Conservation (phyloP, 148 eudicot genomes). For the Silene latifolia region DNA sequence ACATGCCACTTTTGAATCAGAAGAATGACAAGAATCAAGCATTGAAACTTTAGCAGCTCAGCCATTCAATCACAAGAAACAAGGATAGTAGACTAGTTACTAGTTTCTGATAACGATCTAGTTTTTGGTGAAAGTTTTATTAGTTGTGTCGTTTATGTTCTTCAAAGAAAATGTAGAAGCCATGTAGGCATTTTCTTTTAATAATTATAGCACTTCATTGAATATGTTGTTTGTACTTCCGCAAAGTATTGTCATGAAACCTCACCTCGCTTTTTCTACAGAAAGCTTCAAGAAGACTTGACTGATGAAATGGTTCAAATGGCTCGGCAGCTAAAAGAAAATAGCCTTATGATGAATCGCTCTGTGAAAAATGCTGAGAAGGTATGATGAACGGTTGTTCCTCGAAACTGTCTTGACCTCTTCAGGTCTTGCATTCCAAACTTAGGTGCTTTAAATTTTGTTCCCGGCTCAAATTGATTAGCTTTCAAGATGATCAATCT, state of each 20-base stretch:
- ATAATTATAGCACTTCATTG: not conserved
- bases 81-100: not conserved
- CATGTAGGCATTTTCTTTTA: not conserved
- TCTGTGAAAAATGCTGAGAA: conserved; percentile 82
- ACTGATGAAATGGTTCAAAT: conserved; percentile 94
- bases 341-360: conserved; percentile 74
- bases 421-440: not conserved
- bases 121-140: not conserved
- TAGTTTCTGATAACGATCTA: not conserved
- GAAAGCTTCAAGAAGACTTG: conserved; percentile 96
- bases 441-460: not conserved
- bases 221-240: not conserved
- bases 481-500: not conserved
- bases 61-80: not conserved
- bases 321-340: conserved; percentile 86
- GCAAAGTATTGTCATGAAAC: not conserved
- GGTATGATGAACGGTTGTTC: conserved; percentile 28
- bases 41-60: not conserved
- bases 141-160: not conserved
- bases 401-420: not conserved
- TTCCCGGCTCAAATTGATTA: not conserved
- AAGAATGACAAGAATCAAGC: not conserved
- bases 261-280: conserved; percentile 24
- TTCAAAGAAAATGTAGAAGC: not conserved
- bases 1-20: not conserved